Base-by-base conservation (phyloP, 2,329 filamentous ascomycete genomes). In the Ceratocystis diversiconidia region DNA sequence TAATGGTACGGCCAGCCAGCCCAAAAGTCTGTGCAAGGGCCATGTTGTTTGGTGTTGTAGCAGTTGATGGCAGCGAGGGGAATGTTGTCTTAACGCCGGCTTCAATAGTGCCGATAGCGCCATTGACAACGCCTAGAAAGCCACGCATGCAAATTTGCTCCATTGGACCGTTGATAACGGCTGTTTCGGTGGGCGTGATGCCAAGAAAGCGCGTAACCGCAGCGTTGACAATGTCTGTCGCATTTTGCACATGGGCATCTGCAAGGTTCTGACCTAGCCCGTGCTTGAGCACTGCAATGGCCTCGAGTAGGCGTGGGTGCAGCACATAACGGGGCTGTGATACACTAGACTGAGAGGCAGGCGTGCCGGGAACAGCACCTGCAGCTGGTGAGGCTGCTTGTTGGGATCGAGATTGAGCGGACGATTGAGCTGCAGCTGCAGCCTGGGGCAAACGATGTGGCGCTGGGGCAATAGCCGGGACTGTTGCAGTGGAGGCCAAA, bases 181-280 rank as follows among this genome's bases (percentile, higher is more conserved):
- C 52, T 75, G 73, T 65, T 12, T 67, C 63, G 12, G 62, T 61
- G 28, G 74, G 74, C 68, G 80, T 77, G 60, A 82, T 74, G 0
- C 79, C 79, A 8, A 82, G 72, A 57, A 76, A 79, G 30, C 79
- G 79, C 68, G 81, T 81, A 68, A 82, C 73, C 12, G 80, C 80
- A 5, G 79, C 80, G 75, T 81, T 79, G 67, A 80, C 78, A 28
- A 81, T 76, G 28, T 76, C 77, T 66, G 80, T 76, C 17, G 78
- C 74, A 65, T 76, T 74, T 30, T 76, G 75, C 12, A 74, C 74
- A 15, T 75, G 73, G 1, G 76, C 75, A 68, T 76, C 77, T 62
- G 74, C 74, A 52, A 81, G 73, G 65, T 79, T 79, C 63, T 76
- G 74, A 10, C 78, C 74, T 17, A 82, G 73, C 8, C 79, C 77